phyloP scores from a whole-genome alignment of 768 basidiomycete species.

The Termitomyces sp. region DNA sequence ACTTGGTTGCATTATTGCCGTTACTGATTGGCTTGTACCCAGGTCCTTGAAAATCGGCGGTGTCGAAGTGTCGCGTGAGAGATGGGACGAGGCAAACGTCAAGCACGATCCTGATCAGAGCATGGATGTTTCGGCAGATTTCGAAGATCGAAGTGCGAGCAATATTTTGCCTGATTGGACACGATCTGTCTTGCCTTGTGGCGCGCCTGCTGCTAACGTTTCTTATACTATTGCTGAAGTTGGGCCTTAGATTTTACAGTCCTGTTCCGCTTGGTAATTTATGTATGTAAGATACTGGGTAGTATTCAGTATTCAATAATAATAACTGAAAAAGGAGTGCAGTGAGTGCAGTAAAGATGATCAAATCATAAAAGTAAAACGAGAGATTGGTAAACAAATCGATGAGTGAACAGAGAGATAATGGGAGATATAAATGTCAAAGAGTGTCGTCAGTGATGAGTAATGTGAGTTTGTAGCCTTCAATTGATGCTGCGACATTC shows the following conservation, averaged over 20 bases:
- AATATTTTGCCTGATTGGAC: constrained; percentile 82
- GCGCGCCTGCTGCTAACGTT: constrained; percentile 54
- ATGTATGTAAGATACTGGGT: background rate
- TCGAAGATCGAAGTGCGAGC: constrained; percentile 24
- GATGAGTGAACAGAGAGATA: background rate
- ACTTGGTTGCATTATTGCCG: background rate
- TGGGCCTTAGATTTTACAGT: constrained; percentile 12
- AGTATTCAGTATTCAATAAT: background rate
- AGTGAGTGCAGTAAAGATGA: background rate
- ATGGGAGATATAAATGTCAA: constrained; percentile 5
- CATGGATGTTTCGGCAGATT: constrained; percentile 31
- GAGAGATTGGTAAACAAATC: background rate
- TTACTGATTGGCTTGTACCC: background rate
- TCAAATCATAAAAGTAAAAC: background rate
- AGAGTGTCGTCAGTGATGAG: constrained; percentile 39
- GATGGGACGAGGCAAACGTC: constrained; percentile 72
- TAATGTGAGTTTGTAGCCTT: constrained; percentile 49
- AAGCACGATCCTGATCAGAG: constrained; percentile 37
- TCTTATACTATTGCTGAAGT: constrained; percentile 14
- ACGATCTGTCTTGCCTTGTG: constrained; percentile 49
- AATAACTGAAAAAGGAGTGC: background rate
- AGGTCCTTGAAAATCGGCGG: constrained; percentile 87
- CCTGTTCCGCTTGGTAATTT: constrained; percentile 3
- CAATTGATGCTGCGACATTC: constrained; percentile 33
- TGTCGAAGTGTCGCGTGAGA: constrained; percentile 73